Evolutionary conservation across 2,329 filamentous ascomycete genomes (phyloP).

Genomic region (Didymella exigua): DNA sequence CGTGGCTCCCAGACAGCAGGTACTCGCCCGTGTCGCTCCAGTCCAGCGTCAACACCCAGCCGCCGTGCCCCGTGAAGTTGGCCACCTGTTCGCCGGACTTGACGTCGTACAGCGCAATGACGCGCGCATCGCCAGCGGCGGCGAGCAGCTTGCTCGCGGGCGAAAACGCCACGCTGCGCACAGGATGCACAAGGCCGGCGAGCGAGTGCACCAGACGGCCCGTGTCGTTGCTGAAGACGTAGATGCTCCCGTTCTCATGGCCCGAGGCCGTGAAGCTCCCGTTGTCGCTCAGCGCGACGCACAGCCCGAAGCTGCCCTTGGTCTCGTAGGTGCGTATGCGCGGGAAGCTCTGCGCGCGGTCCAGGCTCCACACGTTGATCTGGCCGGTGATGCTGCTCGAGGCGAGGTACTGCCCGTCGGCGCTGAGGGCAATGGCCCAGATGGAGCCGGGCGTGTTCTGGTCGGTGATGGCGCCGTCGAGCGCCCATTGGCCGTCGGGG

Average conservation of each 20-base stretch:
- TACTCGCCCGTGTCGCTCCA: constrained; percentile 95
- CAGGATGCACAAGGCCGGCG: constrained; percentile 82
- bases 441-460: constrained; percentile 70
- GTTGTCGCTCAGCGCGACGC: constrained; percentile 79
- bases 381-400: constrained; percentile 85
- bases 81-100: constrained; percentile 90
- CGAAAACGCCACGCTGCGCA: constrained; percentile 85
- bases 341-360: constrained; percentile 56
- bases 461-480: constrained; percentile 55
- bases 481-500: constrained; percentile 59
- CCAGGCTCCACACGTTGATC: constrained; percentile 83
- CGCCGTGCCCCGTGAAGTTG: constrained; percentile 77
- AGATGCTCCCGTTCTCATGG: constrained; percentile 88
- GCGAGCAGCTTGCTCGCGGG: constrained; percentile 83
- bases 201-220: constrained; percentile 85
- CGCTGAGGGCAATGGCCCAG: constrained; percentile 87
- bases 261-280: constrained; percentile 88
- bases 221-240: constrained; percentile 93
- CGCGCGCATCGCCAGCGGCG: constrained; percentile 83
- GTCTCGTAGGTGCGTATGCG: constrained; percentile 88
- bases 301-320: constrained; percentile 88
- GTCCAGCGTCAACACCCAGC: constrained; percentile 89
- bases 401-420: constrained; percentile 83
- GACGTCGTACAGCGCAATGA: constrained; percentile 92
- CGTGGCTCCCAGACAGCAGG: constrained; percentile 84